Evolutionary conservation across 2,329 filamentous ascomycete species (phyloP), one percentile per base, ranked within the genome.

Genomic region (Fusarium napiforme): DNA sequence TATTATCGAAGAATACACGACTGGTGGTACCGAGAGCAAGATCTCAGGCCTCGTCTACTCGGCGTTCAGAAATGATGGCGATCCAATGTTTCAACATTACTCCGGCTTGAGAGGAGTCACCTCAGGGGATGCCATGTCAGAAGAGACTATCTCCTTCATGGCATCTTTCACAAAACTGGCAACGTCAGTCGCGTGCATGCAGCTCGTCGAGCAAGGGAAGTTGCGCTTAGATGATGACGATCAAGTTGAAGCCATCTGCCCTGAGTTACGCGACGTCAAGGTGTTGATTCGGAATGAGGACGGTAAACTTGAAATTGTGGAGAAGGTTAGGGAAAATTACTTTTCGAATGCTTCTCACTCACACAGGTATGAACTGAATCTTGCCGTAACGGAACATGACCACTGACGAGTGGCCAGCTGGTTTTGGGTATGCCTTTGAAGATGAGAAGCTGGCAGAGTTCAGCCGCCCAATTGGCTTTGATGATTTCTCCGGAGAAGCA

Each of bases 311-410:
- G 16, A 34, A 4, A 30, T 50, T 14, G 21, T 23, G 1, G 47
- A 50, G 11, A 50, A 34, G 5, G 8, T 7, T 0, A 34, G 30
- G 6, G n/a, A 19, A 8, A 5, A 50, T 50, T 2, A 34, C 21
- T 9, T 30, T 50, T 34, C 30, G 30, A 0, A 50, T 50, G 47
- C 47, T 50, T 50, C 21, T 50, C 5, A 50, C 30, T 7, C 47
- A 34, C 11, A 50, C 21, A 2, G 47, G 30, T 34, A 50, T 0
- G 21, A 0, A 0, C 2, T 32, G 8, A 1, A 10, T 23, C 0
- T 2, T 3, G 11, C 2, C 0, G 2, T 36, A 2, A 21, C 1
- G 7, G 5, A 4, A 36, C 5, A 4, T 15, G 2, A 15, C n/a
- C 2, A 11, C 18, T 52, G n/a, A 52, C 9, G 12, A 21, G 8